These are phyloP conservation scores for Cladosporium sp. DNA, from an alignment of 2,329 filamentous ascomycete genomes.

Conservation along the genomic window DNA sequence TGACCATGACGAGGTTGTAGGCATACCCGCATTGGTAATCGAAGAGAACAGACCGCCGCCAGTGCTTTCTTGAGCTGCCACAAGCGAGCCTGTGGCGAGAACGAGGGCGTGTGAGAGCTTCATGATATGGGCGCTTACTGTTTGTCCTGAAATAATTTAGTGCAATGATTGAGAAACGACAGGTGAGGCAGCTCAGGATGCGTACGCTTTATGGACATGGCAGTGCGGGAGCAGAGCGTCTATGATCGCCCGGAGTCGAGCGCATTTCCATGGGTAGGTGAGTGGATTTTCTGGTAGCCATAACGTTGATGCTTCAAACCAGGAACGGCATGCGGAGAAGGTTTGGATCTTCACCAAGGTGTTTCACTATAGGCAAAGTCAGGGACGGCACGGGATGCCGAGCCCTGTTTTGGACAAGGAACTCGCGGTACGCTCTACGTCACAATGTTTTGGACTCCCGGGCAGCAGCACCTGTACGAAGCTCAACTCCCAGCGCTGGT, in stretches of 20 bases:
- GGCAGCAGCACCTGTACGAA: too few species aligned
- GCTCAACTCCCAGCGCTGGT: too few species aligned
- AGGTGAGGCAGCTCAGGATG: neutral
- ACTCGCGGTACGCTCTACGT: too few species aligned
- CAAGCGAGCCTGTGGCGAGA: slow-evolving; percentile 2
- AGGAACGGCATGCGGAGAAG: slow-evolving; percentile 3
- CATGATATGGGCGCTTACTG: neutral
- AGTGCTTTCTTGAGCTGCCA: neutral
- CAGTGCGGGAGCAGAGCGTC: neutral
- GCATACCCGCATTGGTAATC: slow-evolving; percentile 6
- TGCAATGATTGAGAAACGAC: neutral
- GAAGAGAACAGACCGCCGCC: slow-evolving; percentile 1
- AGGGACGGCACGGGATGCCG: neutral
- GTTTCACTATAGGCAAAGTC: neutral
- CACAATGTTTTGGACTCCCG: too few species aligned
- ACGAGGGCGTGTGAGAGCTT: slow-evolving; percentile 1
- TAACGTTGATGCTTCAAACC: neutral
- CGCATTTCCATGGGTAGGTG: neutral
- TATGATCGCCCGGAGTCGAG: neutral
- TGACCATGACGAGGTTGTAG: neutral
- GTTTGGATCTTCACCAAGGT: slow-evolving; percentile 1
- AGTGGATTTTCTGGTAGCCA: too few species aligned
- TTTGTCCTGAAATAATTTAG: neutral
- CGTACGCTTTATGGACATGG: neutral
- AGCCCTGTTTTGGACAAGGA: neutral